These are phyloP conservation scores for Wickerhamiella lipophila DNA, from an alignment of 805 yeast species.

Conservation along the genomic window DNA sequence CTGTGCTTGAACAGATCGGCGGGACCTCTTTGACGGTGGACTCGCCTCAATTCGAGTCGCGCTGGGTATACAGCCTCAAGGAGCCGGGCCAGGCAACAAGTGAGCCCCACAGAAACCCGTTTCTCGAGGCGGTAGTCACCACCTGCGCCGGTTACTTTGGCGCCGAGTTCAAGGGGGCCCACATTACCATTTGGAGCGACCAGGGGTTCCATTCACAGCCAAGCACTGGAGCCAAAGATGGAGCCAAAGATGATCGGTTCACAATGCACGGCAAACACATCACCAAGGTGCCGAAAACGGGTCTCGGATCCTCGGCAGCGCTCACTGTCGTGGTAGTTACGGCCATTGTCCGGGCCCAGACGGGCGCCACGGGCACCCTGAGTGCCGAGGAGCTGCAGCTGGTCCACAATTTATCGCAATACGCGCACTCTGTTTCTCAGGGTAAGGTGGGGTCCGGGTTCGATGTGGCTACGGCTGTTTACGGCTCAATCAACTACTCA, in stretches of 20 bases:
- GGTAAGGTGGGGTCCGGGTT: conserved; percentile 94
- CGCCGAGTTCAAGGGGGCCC: conserved; percentile 25
- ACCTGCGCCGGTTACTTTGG: conserved; percentile 43
- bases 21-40: conserved; percentile 21
- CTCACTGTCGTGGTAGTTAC: conserved; percentile 69
- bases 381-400: conserved; percentile 13
- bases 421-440: conserved; percentile 88
- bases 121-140: conserved; percentile 50
- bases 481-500: conserved; percentile 72
- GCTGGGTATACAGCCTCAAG: conserved; percentile 17
- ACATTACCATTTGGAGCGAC: conserved; percentile 65
- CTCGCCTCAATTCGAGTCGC: conserved; percentile 22
- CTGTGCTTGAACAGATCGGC: conserved; percentile 35
- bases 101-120: conserved; percentile 46
- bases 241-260: conserved; percentile 30
- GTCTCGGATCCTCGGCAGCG: conserved; percentile 93
- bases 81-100: not conserved
- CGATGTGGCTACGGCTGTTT: conserved; percentile 92
- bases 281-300: conserved; percentile 75
- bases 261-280: conserved; percentile 49
- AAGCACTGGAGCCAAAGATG: conserved; percentile 16
- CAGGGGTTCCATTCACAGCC: conserved; percentile 77
- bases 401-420: conserved; percentile 75
- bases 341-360: conserved; percentile 44
- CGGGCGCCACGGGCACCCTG: conserved; percentile 25